Evolutionary conservation across 169 alveolate species (phyloP).

Genomic region (Perkinsus olseni): DNA sequence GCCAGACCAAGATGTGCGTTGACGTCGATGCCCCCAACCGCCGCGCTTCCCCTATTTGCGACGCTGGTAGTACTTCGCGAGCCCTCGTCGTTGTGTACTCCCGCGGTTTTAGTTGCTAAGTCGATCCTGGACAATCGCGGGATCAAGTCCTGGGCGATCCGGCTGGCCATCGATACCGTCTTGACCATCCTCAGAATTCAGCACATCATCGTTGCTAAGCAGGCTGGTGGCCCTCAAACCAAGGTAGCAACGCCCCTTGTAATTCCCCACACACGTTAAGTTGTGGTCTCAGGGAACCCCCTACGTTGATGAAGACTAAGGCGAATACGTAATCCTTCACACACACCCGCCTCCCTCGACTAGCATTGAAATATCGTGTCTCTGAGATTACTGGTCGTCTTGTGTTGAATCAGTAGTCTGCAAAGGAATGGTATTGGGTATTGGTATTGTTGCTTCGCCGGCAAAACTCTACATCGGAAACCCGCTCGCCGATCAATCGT

Average conservation of each 20-base stretch:
- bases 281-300: not conserved
- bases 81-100: not conserved
- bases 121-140: conserved; percentile 80
- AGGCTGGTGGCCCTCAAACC: conserved; percentile 98
- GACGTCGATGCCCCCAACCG: conserved; percentile 43
- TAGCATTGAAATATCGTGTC: not conserved
- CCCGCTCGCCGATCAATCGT: too few relatives aligned
- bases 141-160: conserved; percentile 88
- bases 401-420: not conserved
- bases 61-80: not conserved
- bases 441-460: too few relatives aligned
- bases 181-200: conserved; percentile 93
- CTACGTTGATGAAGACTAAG: not conserved
- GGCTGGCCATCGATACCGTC: conserved; percentile 92
- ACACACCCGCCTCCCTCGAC: not conserved
- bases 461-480: too few relatives aligned
- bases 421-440: too few relatives aligned
- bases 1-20: conserved; percentile 49
- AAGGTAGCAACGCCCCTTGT: not conserved
- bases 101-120: conserved; percentile 13
- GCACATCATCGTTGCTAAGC: conserved; percentile 95
- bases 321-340: not conserved
- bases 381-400: not conserved
- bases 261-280: not conserved
- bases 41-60: not conserved